Evolutionary conservation across 495 filamentous ascomycete genomes (phyloP).

Genomic region (Penicillium desertorum): DNA sequence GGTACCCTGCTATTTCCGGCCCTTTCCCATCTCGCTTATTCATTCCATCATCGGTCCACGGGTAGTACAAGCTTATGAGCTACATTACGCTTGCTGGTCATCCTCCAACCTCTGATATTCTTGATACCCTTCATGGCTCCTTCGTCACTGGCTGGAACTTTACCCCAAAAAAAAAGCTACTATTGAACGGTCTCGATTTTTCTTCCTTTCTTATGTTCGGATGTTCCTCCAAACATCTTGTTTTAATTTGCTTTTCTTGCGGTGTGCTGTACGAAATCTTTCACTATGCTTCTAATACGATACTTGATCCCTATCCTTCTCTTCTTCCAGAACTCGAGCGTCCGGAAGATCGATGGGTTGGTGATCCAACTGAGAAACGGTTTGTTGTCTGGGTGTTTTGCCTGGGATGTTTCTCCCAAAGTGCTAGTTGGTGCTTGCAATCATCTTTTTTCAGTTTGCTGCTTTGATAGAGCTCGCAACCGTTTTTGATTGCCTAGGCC

Average conservation of each 20-base stretch:
- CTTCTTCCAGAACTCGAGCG: conserved; percentile 6
- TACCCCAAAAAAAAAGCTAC: conserved; percentile 26
- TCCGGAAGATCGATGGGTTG: conserved; percentile 3
- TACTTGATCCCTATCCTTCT: conserved; percentile 15
- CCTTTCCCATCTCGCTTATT: not conserved
- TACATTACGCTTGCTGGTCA: conserved; percentile 13
- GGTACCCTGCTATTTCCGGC: not conserved
- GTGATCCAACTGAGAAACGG: not conserved
- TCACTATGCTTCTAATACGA: conserved; percentile 31
- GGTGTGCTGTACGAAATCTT: conserved; percentile 28
- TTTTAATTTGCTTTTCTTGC: conserved; percentile 23
- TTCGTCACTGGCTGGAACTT: conserved; percentile 38
- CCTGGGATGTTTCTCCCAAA: not conserved
- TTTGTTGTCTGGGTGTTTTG: not conserved
- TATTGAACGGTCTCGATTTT: conserved; percentile 20
- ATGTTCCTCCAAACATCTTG: conserved; percentile 22
- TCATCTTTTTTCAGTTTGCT: not conserved
- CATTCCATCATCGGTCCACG: not conserved
- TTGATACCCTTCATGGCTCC: conserved; percentile 49
- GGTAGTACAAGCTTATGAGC: conserved; percentile 4
- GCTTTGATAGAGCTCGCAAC: conserved; percentile 1
- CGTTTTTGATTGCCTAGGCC: not conserved
- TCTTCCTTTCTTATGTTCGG: conserved; percentile 13
- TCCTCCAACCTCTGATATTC: conserved; percentile 39
- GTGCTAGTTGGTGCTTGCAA: not conserved